Evolutionary conservation across 2,329 filamentous ascomycete genomes (phyloP), one percentile per base, ranked within the genome.

Genomic region (Exophiala calicioides): DNA sequence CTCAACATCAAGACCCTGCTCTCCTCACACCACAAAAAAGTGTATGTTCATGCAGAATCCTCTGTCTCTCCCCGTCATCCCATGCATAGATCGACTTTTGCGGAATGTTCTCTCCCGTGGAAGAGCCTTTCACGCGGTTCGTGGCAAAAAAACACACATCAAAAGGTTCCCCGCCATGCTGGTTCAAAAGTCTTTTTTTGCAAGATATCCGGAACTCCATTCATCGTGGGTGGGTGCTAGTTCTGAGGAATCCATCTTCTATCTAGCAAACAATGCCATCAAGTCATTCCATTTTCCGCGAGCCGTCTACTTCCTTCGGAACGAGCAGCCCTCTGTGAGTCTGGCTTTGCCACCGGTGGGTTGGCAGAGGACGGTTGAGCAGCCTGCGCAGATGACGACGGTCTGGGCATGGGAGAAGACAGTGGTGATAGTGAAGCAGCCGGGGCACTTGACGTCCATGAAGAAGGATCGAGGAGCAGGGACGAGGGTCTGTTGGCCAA

Each of bases 381-480:
- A 98, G 69, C 93, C 93, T 71, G 90, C 90, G 86, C 93, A 98
- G 83, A 97, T 94, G 76, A 98, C 93, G 74, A 98, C 93, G 73
- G 93, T 98, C 84, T 98, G 93, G 76, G 93, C 93, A 84, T 98
- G 93, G 60, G 91, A 97, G 88, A 97, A 98, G 78, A 98, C 93
- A 75, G 93, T 98, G 76, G 93, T 98, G 84, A 98, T 98, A 76
- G 90, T 96, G 86, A 97, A 98, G 88, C 93, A 98, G 70, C 93
- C 93, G 74, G 93, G 93, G 88, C 93, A 98, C 87, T 98, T 98
- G 82, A 98, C 93, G 74, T 98, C 93, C 93, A 98, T 98, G 88
- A 98, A 98, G 88, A 97, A 98, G 64, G 91, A 97, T 75, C 93
- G 89, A 68, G 93, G 93, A 62, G 83, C 86, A 68, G 93, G 93